Percentiles rank a stretch among this genome's conserved stretches.
Evolutionary conservation across 345 rosid species (phyloP).

Genomic region (Citrus hindsii): DNA sequence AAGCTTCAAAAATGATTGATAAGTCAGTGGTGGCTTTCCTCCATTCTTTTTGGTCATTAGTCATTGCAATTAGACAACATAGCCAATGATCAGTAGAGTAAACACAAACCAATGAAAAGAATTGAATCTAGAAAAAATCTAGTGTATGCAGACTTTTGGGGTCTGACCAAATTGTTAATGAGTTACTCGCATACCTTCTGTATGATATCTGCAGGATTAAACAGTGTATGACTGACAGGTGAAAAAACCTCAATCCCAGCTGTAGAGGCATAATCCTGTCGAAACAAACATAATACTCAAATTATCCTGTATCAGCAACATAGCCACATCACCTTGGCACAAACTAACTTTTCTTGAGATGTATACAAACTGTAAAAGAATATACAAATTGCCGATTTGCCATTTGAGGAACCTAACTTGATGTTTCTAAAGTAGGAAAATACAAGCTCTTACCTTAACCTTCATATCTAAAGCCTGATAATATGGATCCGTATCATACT

Average conservation of each 20-base stretch:
- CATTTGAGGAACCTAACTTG: neutral
- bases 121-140: neutral
- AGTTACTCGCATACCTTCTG: constrained; percentile 43
- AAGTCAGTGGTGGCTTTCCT: constrained; percentile 79
- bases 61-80: constrained; percentile 7
- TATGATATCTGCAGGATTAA: constrained; percentile 67
- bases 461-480: constrained; percentile 67
- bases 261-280: constrained; percentile 58
- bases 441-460: constrained; percentile 51
- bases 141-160: neutral
- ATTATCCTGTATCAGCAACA: neutral
- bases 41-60: constrained; percentile 49
- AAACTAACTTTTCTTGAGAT: neutral
- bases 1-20: constrained; percentile 84
- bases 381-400: neutral
- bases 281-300: neutral
- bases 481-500: constrained; percentile 83
- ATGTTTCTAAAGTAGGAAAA: neutral
- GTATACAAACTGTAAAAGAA: too few species aligned
- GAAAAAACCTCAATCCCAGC: constrained; percentile 74
- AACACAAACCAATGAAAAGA: neutral
- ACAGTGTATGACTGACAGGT: constrained; percentile 90
- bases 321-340: neutral
- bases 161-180: neutral
- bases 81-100: constrained; percentile 12